Evolutionary conservation across 768 basidiomycete genomes (phyloP), one percentile per base, ranked within the genome.

Genomic region (Ramaria sp.): DNA sequence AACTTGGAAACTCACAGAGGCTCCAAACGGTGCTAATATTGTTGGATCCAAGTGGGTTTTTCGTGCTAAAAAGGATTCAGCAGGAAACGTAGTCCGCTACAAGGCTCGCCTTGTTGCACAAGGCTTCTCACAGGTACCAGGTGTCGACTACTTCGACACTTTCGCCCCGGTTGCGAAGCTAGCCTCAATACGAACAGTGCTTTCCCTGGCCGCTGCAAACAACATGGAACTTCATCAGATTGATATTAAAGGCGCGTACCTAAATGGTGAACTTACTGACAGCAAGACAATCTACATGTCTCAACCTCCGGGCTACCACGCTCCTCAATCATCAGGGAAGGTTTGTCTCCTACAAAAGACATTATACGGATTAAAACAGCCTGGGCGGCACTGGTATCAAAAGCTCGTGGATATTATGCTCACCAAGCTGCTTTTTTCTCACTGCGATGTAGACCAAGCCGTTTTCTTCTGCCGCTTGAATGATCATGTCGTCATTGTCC

Each of bases 211-310:
- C 0, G 72, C 71, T 0, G 2, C 56, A 0, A 46, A 65, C 0
- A 68, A 67, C 34, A 75, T 68, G 70, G 71, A 72, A 13, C 60
- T n/a, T n/a, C 71, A 68, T 5, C 73, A 76, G 41, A 63, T 74
- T 6, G 72, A 76, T 60, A 64, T 76, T 33, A 73, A 72, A 34
- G 72, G 69, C 0, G 70, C 73, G 0, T 78, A 70, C 60, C 66
- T 75, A 1, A 64, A 76, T 60, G 69, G 72, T 30, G 45, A 50
- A 10, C 37, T 59, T 1, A 58, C 64, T 1, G 65, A 73, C 4
- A 66, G 71, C 17, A 20, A 60, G 9, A 69, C 67, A 41, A 53
- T 62, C 0, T 73, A 67, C 52, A 72, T 75, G 69, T 67, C 69
- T 19, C 70, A 71, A 50, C 68, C 68, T 7, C 55, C 63, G 9